Conservation (phyloP, 2,329 filamentous ascomycete species). For the Hawksworthiomyces lignivorus region DNA sequence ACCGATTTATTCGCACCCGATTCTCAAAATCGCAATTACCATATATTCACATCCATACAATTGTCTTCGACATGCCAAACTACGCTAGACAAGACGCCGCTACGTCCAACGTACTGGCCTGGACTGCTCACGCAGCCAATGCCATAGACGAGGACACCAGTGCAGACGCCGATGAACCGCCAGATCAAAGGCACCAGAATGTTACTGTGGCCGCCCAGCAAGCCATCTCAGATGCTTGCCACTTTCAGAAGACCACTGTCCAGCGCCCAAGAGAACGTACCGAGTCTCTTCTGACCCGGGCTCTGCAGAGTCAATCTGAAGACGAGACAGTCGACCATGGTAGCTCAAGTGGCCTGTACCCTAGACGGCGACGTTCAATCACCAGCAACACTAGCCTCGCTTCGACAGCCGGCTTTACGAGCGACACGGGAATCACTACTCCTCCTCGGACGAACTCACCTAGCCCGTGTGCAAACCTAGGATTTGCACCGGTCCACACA, state of each 20-base stretch:
- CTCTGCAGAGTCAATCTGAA: slow-evolving; percentile 62
- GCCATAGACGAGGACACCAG: slow-evolving; percentile 52
- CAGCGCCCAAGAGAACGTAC: slow-evolving; percentile 48
- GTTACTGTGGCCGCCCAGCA: slow-evolving; percentile 12
- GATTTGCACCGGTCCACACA: slow-evolving; percentile 22
- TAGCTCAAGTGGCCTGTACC: slow-evolving; percentile 25
- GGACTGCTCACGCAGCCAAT: slow-evolving; percentile 36
- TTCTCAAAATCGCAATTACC: too few species aligned
- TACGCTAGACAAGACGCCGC: slow-evolving; percentile 28
- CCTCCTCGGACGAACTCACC: slow-evolving; percentile 81
- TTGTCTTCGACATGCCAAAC: slow-evolving; percentile 17
- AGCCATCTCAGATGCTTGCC: slow-evolving; percentile 10
- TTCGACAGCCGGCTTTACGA: slow-evolving; percentile 88
- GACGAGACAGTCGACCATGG: slow-evolving; percentile 37
- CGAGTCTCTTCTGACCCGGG: slow-evolving; percentile 80
- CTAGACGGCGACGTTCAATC: slow-evolving; percentile 52
- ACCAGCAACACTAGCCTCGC: slow-evolving; percentile 73
- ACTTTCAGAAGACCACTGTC: slow-evolving; percentile 40
- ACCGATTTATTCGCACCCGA: too few species aligned
- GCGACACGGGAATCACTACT: slow-evolving; percentile 84
- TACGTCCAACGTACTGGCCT: slow-evolving; percentile 36
- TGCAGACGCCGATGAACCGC: slow-evolving; percentile 81
- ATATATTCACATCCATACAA: too few species aligned
- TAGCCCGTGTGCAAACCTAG: slow-evolving; percentile 69
- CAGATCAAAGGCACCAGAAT: slow-evolving; percentile 44